These are phyloP conservation scores for Candida sojae DNA, from an alignment of 1,139 yeast species.

Conservation along the genomic window DNA sequence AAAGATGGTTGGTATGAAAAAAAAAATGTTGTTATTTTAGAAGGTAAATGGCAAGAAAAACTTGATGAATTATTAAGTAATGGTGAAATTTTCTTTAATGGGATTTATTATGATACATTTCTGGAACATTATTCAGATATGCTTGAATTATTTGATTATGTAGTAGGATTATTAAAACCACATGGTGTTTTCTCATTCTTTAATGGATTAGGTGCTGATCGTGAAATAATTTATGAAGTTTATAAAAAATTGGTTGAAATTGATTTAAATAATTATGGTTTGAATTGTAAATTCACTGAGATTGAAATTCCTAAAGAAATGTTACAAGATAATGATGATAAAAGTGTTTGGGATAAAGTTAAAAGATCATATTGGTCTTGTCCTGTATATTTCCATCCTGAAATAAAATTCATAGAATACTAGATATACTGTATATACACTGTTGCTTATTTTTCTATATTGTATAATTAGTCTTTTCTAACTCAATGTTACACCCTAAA, in stretches of 20 bases:
- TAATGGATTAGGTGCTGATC: constrained; percentile 95
- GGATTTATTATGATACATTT: constrained; percentile 91
- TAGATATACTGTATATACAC: too few species aligned
- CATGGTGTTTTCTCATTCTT: constrained; percentile 85
- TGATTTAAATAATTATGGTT: constrained; percentile 79
- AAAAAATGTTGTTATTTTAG: constrained; percentile 68
- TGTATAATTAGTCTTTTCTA: constrained; percentile 48
- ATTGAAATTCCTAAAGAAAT: constrained; percentile 40
- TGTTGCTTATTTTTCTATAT: too few species aligned
- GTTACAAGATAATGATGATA: constrained; percentile 26
- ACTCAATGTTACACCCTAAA: constrained; percentile 73
- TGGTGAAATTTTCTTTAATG: constrained; percentile 76
- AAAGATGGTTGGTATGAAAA: constrained; percentile 85
- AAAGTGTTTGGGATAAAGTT: constrained; percentile 68
- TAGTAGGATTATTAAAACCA: constrained; percentile 82
- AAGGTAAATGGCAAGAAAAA: constrained; percentile 91
- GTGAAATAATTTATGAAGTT: constrained; percentile 86
- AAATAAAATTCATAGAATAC: constrained; percentile 47
- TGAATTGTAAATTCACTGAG: constrained; percentile 54
- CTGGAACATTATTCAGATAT: constrained; percentile 85
- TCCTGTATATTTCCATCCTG: constrained; percentile 67
- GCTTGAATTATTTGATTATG: constrained; percentile 78
- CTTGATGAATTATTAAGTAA: constrained; percentile 62
- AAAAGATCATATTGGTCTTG: constrained; percentile 76
- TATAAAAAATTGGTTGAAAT: constrained; percentile 79